These are phyloP conservation scores for Paecilomyces fulvus DNA, from an alignment of 2,329 filamentous ascomycete species.

Conservation along the genomic window DNA sequence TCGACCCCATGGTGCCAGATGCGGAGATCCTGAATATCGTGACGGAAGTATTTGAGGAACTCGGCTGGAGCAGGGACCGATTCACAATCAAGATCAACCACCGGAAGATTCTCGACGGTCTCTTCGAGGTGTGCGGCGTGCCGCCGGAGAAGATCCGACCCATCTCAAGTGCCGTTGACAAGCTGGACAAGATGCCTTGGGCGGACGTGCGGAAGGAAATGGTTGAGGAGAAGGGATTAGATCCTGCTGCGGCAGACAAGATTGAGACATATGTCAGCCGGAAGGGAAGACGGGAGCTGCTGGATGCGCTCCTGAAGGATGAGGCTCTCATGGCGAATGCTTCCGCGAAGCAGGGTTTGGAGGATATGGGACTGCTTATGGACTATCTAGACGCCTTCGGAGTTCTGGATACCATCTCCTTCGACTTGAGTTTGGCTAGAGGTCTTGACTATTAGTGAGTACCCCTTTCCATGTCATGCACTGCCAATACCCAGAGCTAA, in stretches of 20 bases:
- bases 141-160: slow-evolving; percentile 77
- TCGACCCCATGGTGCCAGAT: slow-evolving; percentile 87
- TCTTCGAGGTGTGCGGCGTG: slow-evolving; percentile 87
- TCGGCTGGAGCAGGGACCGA: slow-evolving; percentile 59
- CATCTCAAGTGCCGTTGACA: slow-evolving; percentile 90
- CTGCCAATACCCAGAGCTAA: background rate
- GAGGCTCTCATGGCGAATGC: slow-evolving; percentile 61
- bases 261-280: slow-evolving; percentile 77
- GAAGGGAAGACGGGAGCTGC: slow-evolving; percentile 66
- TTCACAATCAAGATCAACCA: slow-evolving; percentile 94
- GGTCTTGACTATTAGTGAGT: slow-evolving; percentile 72
- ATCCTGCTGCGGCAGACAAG: slow-evolving; percentile 67
- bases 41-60: slow-evolving; percentile 72
- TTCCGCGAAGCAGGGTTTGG: slow-evolving; percentile 68
- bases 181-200: slow-evolving; percentile 90
- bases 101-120: slow-evolving; percentile 83
- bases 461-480: background rate
- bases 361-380: slow-evolving; percentile 73
- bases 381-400: slow-evolving; percentile 72
- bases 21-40: slow-evolving; percentile 80
- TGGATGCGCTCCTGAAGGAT: slow-evolving; percentile 61
- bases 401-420: slow-evolving; percentile 66
- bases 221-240: slow-evolving; percentile 82
- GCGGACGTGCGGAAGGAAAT: slow-evolving; percentile 84
- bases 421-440: slow-evolving; percentile 82